phyloP scores from a whole-genome alignment of 1,139 yeast genomes.

The Chernovozyma sophiae-reginae region DNA sequence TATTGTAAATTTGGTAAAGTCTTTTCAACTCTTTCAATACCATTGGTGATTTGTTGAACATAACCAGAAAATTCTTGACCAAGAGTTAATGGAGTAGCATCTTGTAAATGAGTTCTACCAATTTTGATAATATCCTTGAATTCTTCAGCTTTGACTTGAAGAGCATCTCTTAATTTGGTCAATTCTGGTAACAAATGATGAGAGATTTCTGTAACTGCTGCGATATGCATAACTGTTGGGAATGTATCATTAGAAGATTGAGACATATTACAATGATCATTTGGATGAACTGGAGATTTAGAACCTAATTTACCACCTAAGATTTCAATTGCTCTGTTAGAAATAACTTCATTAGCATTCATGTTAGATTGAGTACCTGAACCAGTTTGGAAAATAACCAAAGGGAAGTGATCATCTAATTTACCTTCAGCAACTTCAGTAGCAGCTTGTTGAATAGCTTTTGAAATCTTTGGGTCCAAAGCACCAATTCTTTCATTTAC shows the following conservation, averaged over 20 bases:
- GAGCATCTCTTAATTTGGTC: constrained; percentile 68
- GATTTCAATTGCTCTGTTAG: constrained; percentile 94
- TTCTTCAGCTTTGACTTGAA: constrained; percentile 74
- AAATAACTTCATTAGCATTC: constrained; percentile 98
- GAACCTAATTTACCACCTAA: constrained; percentile 91
- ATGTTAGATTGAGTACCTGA: constrained; percentile 98
- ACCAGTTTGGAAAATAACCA: constrained; percentile 98
- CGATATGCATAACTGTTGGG: constrained; percentile 99
- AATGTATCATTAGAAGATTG: constrained; percentile 97
- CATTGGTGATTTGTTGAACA: constrained; percentile 87
- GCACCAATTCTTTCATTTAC: constrained; percentile 80
- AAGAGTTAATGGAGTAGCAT: constrained; percentile 95
- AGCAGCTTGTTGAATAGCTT: constrained; percentile 90
- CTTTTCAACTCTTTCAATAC: constrained; percentile 79
- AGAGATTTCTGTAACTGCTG: constrained; percentile 89
- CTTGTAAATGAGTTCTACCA: constrained; percentile 98
- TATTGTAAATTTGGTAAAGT: constrained; percentile 70
- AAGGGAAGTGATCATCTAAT: constrained; percentile 90
- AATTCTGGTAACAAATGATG: constrained; percentile 75
- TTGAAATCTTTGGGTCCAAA: constrained; percentile 76
- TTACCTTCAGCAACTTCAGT: constrained; percentile 92
- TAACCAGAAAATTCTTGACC: constrained; percentile 98
- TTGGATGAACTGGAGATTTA: constrained; percentile 93
- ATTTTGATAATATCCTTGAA: constrained; percentile 88
- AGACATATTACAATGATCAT: constrained; percentile 97